phyloP scores from a whole-genome alignment of 1,284 basidiomycete species.

The Rhodotorula sp. region DNA sequence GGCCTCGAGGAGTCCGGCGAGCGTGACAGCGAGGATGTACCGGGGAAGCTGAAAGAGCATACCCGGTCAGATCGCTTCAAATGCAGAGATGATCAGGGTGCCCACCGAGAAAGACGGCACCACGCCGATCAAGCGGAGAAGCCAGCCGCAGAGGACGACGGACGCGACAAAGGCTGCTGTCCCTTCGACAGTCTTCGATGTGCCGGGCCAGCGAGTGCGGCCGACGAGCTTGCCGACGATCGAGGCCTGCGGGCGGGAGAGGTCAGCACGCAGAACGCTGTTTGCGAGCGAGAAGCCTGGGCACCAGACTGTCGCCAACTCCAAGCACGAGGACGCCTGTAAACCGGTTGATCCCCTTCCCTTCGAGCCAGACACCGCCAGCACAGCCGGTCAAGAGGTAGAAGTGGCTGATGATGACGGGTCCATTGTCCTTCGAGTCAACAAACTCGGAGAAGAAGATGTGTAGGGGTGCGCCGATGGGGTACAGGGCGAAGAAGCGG shows the following conservation, averaged over 20 bases:
- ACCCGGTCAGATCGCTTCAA: neutral
- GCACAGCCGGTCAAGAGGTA: slow-evolving; percentile 95
- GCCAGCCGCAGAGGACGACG: slow-evolving; percentile 65
- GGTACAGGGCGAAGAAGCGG: slow-evolving; percentile 96
- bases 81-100: neutral
- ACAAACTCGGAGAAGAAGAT: slow-evolving; percentile 97
- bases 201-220: slow-evolving; percentile 73
- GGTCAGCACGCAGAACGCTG: neutral
- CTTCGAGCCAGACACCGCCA: slow-evolving; percentile 90
- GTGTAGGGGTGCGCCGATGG: slow-evolving; percentile 89
- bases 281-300: neutral
- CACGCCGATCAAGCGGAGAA: slow-evolving; percentile 67
- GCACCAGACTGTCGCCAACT: slow-evolving; percentile 85
- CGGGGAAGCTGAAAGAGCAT: slow-evolving; percentile 44
- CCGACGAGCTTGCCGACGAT: slow-evolving; percentile 85
- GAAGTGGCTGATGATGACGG: slow-evolving; percentile 95
- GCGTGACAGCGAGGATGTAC: slow-evolving; percentile 54
- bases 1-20: slow-evolving; percentile 76
- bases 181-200: slow-evolving; percentile 89
- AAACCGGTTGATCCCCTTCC: slow-evolving; percentile 72
- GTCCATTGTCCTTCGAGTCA: slow-evolving; percentile 91
- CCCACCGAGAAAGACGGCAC: slow-evolving; percentile 72
- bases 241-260: slow-evolving; percentile 63
- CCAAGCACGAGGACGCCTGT: slow-evolving; percentile 90
- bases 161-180: slow-evolving; percentile 76